Base-by-base conservation (phyloP, 139 green algal genomes). In the Chlorella sp. region DNA sequence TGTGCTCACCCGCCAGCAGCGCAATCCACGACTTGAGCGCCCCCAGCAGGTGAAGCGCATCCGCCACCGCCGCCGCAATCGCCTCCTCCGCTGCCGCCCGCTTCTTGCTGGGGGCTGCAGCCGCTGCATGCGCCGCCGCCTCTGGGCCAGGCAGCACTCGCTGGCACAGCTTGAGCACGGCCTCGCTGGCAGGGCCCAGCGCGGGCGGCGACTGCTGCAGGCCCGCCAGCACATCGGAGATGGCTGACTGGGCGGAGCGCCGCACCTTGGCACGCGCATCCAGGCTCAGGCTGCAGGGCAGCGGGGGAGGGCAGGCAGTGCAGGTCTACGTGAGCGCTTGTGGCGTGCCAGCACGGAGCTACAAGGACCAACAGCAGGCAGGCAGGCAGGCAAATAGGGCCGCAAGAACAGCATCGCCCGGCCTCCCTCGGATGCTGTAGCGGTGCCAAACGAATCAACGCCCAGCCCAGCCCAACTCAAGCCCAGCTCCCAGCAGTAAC, bases 21-120 rank as follows among this genome's bases (percentile, higher is more conserved):
- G 94, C 91, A 34, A 97, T 81, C 15, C 86, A 82, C 40, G 85
- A 68, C 91, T 96, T 96, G 22, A 98, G 92, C 16, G 89, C 87
- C n/a, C 93, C 95, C 80, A 99, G 84, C 73, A 98, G 86, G 91
- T 98, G 96, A 87, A 99, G 95, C 40, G 96, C 91, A 30, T 97
- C 94, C 11, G 93, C 83, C 34, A 98, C 95, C 16, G 96, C 94
- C n/a, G 87, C 30, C 0, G 92, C 85, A 81, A 98, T 97, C 18
- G 91, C 93, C 32, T 92, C 94, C 92, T 99, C 97, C 2, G 95
- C 96, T 36, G 93, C 92, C 2, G 87, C 39, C 11, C 96, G 94
- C 85, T 96, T 89, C 92, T 98, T 98, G 90, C 95, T 96, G 71
- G 93, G 91, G 12, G 95, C 95, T 21, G 94, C 91, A 19, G 96